Conservation (phyloP, 164 flowering plant genomes). For the Annona cherimola region DNA sequence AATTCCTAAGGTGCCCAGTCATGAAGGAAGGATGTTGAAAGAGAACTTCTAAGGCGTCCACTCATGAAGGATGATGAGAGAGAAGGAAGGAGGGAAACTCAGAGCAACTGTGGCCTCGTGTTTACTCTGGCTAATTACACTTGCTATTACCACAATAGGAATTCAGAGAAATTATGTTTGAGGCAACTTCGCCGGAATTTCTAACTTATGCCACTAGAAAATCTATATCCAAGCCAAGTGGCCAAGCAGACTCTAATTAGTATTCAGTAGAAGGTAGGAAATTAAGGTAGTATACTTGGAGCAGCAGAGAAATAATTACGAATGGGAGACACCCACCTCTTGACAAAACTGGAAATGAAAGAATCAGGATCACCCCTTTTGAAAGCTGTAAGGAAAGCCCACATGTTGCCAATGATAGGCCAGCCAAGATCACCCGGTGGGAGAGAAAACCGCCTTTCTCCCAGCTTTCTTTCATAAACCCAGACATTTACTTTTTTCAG, state of each 20-base stretch:
- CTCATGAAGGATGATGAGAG: too few relatives aligned
- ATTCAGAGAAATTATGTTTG: not conserved
- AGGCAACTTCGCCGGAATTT: not conserved
- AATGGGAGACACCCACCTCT: conserved; percentile 39
- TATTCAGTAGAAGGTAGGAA: not conserved
- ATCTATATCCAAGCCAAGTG: not conserved
- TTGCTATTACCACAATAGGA: too few relatives aligned
- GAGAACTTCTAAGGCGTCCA: too few relatives aligned
- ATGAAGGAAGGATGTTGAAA: too few relatives aligned
- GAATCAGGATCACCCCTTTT: conserved; percentile 78
- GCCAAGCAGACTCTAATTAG: not conserved
- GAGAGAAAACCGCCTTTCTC: conserved; percentile 36
- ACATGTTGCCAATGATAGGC: conserved; percentile 88
- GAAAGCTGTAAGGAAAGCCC: conserved; percentile 72
- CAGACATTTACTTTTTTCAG: conserved; percentile 42
- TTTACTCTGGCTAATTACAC: too few relatives aligned
- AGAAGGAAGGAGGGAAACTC: too few relatives aligned
- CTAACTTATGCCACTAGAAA: not conserved
- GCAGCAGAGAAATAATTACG: not conserved
- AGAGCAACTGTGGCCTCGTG: too few relatives aligned
- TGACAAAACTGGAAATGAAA: conserved; percentile 46
- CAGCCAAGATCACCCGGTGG: conserved; percentile 92
- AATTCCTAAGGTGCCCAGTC: too few relatives aligned
- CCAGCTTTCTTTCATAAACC: conserved; percentile 45
- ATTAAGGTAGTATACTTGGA: not conserved